Evolutionary conservation across 768 basidiomycete species (phyloP).

Genomic region (Cantharellus anzutake): DNA sequence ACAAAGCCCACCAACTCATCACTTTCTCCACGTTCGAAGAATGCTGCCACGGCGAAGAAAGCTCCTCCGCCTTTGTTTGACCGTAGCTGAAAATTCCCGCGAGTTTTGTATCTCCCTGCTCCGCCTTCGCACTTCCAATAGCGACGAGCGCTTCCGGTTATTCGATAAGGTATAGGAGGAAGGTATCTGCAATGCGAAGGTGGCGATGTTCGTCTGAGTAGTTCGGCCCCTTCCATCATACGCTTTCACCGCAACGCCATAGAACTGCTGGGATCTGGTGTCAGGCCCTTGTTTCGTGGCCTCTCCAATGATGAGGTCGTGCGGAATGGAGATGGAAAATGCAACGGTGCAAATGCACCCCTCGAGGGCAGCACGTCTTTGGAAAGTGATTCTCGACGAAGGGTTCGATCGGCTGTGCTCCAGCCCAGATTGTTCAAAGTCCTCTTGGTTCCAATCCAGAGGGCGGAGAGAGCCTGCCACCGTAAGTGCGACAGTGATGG

Average conservation of each 20-base stretch:
- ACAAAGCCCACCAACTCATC: no score
- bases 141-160: no score
- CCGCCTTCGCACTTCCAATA: no score
- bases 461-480: neutral
- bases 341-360: neutral
- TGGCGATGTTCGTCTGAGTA: neutral
- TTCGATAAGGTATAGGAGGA: no score
- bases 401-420: neutral
- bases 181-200: neutral
- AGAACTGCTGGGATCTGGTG: neutral
- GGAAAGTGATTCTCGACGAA: neutral
- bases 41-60: no score
- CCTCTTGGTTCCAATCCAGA: conserved; percentile 1
- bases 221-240: neutral
- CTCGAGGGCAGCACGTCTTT: neutral
- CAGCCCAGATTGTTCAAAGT: neutral
- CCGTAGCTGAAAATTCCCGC: no score
- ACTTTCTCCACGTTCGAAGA: no score
- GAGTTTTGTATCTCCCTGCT: no score
- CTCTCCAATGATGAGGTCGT: neutral
- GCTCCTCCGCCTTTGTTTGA: no score
- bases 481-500: neutral
- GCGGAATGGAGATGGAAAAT: neutral
- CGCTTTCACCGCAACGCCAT: neutral
- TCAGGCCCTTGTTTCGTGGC: neutral